phyloP scores from a whole-genome alignment of 768 basidiomycete species.

The Trametes cingulata region DNA sequence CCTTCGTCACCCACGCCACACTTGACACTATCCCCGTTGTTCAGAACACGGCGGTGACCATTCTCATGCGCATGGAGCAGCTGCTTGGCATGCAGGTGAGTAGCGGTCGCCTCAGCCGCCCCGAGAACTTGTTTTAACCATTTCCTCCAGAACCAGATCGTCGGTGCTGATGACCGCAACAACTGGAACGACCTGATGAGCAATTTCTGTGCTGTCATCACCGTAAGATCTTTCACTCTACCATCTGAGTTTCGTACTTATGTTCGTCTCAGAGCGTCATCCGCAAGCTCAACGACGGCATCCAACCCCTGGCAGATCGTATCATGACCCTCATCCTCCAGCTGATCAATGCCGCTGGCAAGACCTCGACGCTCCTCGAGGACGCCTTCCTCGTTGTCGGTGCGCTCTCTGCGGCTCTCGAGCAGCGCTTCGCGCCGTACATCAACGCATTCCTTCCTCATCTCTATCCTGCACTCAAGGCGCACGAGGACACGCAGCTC shows the following conservation, averaged over 20 bases:
- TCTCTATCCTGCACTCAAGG: slow-evolving; percentile 85
- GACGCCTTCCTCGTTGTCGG: slow-evolving; percentile 96
- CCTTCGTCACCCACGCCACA: slow-evolving; percentile 80
- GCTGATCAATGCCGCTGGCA: slow-evolving; percentile 84
- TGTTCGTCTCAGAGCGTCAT: slow-evolving; percentile 62
- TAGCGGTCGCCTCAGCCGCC: slow-evolving; percentile 2
- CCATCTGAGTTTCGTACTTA: not conserved
- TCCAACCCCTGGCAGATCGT: slow-evolving; percentile 87
- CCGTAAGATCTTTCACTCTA: slow-evolving; percentile 51
- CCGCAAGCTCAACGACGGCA: slow-evolving; percentile 79
- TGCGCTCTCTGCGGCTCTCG: slow-evolving; percentile 70
- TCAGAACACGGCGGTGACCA: slow-evolving; percentile 76
- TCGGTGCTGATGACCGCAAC: slow-evolving; percentile 94
- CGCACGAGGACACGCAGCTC: slow-evolving; percentile 93
- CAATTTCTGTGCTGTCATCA: slow-evolving; percentile 89
- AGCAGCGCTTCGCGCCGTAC: slow-evolving; percentile 77
- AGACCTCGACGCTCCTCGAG: slow-evolving; percentile 92
- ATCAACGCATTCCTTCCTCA: slow-evolving; percentile 82
- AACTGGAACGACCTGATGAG: slow-evolving; percentile 99
- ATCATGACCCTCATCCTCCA: slow-evolving; percentile 92
- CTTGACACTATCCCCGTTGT: slow-evolving; percentile 79
- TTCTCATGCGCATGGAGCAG: slow-evolving; percentile 90
- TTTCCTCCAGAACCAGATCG: slow-evolving; percentile 73
- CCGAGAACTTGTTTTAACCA: not conserved
- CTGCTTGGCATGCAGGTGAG: slow-evolving; percentile 79